phyloP scores from a whole-genome alignment of 2,329 filamentous ascomycete species.

The Colletotrichum coccodes region DNA sequence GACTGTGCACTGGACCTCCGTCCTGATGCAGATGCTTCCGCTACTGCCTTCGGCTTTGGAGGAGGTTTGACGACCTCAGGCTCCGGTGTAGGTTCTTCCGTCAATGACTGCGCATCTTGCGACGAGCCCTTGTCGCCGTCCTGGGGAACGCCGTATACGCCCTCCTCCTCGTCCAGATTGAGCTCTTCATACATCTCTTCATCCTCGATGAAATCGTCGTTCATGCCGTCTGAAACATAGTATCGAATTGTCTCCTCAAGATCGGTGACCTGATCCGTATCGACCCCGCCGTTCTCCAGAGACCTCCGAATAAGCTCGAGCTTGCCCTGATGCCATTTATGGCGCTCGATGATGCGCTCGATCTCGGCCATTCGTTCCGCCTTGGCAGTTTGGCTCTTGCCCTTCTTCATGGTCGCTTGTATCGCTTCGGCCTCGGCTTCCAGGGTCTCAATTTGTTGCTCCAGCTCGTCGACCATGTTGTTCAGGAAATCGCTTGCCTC shows the following conservation, averaged over 20 bases:
- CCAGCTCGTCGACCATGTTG: slow-evolving; percentile 89
- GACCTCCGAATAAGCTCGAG: slow-evolving; percentile 90
- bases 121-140: slow-evolving; percentile 93
- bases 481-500: slow-evolving; percentile 89
- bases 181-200: slow-evolving; percentile 96
- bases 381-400: slow-evolving; percentile 86
- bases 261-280: slow-evolving; percentile 86
- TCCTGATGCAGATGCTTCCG: slow-evolving; percentile 65
- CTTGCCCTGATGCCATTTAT: slow-evolving; percentile 96
- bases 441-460: slow-evolving; percentile 90
- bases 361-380: slow-evolving; percentile 90
- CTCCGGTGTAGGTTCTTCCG: slow-evolving; percentile 79
- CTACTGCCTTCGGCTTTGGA: slow-evolving; percentile 39
- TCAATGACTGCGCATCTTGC: slow-evolving; percentile 91
- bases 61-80: slow-evolving; percentile 57
- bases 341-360: slow-evolving; percentile 84
- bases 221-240: slow-evolving; percentile 91
- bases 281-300: slow-evolving; percentile 91
- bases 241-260: slow-evolving; percentile 94
- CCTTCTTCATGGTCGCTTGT: slow-evolving; percentile 92
- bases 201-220: slow-evolving; percentile 91
- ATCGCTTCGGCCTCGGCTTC: slow-evolving; percentile 91
- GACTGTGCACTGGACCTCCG: slow-evolving; percentile 88
- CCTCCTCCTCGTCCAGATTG: slow-evolving; percentile 91
- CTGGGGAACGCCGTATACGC: slow-evolving; percentile 80